Evolutionary conservation across 345 rosid genomes (phyloP), one percentile per base, ranked within the genome.

Genomic region (Syzygium aqueum): DNA sequence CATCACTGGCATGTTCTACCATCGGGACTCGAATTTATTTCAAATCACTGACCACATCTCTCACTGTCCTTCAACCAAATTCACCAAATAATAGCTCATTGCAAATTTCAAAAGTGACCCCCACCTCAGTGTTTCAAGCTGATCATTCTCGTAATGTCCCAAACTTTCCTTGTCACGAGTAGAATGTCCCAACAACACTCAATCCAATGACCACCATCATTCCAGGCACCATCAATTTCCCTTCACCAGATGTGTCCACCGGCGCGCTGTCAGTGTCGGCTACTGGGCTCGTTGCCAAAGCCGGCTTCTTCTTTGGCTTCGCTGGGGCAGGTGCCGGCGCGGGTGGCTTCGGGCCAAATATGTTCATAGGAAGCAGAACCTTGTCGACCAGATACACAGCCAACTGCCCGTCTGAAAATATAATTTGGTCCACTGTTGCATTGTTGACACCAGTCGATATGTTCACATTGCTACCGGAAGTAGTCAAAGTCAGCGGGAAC

Each of bases 321-420:
- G 86, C 54, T 0, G 94, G 92, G 7, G 93, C 80, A 1, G 95
- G 94, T 2, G 95, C 91, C 1, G 93, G 91, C 1, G 95, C 91
- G 0, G 95, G 95, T 51, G 95, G 93, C 85, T 89, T 91, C 9
- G 91, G 87, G 15, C 90, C 90, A n/a, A 93, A 89, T 53, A 93
- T 87, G 82, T 87, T 91, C 73, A 89, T 59, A 16, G 95, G 95
- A 73, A 90, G 94, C 84, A 93, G 87, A 33, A 93, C 94, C 88
- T 93, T 89, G 87, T 91, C 93, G 4, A 93, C 92, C 82, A 88
- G 90, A 51, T 91, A 93, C 46, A 93, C 88, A 6, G 92, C 92
- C 67, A 92, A 89, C 63, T 90, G 92, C 23, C 85, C 88, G 84
- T 93, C 94, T n/a, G 89, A 86, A 80, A 87, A 91, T 1, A 93